Evolutionary conservation across 768 basidiomycete species (phyloP).

Genomic region (Russula compacta): DNA sequence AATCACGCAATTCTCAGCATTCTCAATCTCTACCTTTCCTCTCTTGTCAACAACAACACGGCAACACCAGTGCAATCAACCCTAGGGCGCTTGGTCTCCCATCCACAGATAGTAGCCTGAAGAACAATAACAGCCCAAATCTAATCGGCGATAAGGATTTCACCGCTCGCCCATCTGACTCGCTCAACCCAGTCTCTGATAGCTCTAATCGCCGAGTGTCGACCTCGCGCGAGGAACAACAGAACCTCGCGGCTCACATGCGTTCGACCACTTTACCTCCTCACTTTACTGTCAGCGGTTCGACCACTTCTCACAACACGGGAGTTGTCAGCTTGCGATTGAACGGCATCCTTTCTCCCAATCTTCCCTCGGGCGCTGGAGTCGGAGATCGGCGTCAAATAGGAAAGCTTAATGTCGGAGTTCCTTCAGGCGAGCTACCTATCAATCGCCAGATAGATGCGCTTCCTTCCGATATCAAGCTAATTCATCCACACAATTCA

Average conservation of each 20-base stretch:
- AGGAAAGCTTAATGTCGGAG: conserved; percentile 5
- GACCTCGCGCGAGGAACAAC: conserved; percentile 13
- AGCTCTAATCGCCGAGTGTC: conserved; percentile 1
- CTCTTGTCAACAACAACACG: conserved; percentile 2
- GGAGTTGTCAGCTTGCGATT: conserved; percentile 9
- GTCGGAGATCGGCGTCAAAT: conserved; percentile 1
- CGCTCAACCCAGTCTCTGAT: conserved; percentile 10
- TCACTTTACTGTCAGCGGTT: conserved; percentile 15
- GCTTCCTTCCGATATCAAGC: conserved; percentile 2
- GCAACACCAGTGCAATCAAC: conserved; percentile 1
- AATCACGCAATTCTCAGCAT: conserved; percentile 2
- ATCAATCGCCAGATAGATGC: conserved; percentile 7
- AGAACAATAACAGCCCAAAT: conserved; percentile 1
- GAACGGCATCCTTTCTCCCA: conserved; percentile 19
- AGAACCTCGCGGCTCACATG: conserved; percentile 17
- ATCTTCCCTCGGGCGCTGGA: conserved; percentile 8
- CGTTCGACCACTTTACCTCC: conserved; percentile 20
- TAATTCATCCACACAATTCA: conserved; percentile 9
- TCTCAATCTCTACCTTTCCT: background rate
- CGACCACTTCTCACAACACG: background rate
- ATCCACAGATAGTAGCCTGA: conserved; percentile 7
- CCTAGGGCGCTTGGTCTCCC: conserved; percentile 8
- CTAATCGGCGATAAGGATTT: conserved; percentile 9
- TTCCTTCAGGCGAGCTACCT: background rate
- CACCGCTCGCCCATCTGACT: conserved; percentile 1